Evolutionary conservation across 2,329 filamentous ascomycete genomes (phyloP).

Genomic region (Lachnellula willkommii): DNA sequence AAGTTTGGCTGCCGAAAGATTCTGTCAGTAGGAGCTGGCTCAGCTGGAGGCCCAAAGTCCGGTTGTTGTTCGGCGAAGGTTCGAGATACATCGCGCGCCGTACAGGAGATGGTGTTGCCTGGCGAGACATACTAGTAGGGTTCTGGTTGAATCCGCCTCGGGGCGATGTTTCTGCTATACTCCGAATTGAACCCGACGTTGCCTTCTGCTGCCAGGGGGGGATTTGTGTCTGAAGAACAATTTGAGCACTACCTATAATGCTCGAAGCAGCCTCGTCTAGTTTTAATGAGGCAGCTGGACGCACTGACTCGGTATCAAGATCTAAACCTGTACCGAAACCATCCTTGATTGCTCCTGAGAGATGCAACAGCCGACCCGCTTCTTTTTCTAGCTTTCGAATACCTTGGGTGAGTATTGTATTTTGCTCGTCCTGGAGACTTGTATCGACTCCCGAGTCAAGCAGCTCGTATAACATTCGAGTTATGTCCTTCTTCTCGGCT

Average conservation of each 20-base stretch:
- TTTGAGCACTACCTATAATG: constrained; percentile 24
- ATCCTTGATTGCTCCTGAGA: constrained; percentile 27
- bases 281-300: constrained; percentile 2
- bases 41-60: background rate
- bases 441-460: constrained; percentile 20
- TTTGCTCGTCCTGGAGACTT: constrained; percentile 19
- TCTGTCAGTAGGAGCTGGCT: background rate
- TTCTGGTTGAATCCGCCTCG: background rate
- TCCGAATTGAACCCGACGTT: background rate
- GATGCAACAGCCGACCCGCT: constrained; percentile 20
- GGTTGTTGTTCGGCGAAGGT: background rate
- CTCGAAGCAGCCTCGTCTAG: constrained; percentile 16
- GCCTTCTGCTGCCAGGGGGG: constrained; percentile 12
- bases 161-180: background rate
- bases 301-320: background rate
- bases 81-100: background rate
- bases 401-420: constrained; percentile 15
- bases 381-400: constrained; percentile 25
- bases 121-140: background rate
- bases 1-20: constrained; percentile 19
- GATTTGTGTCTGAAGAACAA: constrained; percentile 29
- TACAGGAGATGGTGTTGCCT: constrained; percentile 11
- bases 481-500: constrained; percentile 21
- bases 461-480: constrained; percentile 16
- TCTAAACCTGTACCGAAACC: constrained; percentile 23